These are phyloP conservation scores for Chrysanthemum seticuspe DNA, from an alignment of 129 eudicot genomes.

Conservation along the genomic window DNA sequence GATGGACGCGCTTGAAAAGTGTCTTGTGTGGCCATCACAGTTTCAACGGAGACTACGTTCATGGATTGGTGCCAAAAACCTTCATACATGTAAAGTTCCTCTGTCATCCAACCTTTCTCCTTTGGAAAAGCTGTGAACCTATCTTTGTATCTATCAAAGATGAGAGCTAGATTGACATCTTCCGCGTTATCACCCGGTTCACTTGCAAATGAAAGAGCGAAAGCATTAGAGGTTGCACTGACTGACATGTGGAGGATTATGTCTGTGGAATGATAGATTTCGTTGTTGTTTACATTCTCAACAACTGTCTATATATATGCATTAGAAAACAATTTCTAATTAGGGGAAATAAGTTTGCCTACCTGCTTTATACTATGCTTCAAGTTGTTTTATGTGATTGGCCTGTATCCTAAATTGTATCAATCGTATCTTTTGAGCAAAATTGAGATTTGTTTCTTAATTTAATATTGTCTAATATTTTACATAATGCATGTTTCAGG, in stretches of 20 bases:
- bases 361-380: too few species aligned
- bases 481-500: too few species aligned
- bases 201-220: background rate
- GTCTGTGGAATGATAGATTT: background rate
- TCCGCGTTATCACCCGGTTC: background rate
- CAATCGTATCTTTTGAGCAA: too few species aligned
- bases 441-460: too few species aligned
- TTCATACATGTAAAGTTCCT: slow-evolving; percentile 29
- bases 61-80: slow-evolving; percentile 38
- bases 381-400: too few species aligned
- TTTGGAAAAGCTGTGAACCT: background rate
- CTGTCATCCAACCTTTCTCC: slow-evolving; percentile 32
- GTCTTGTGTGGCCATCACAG: slow-evolving; percentile 25
- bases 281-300: background rate
- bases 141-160: slow-evolving; percentile 6
- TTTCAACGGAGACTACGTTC: slow-evolving; percentile 16
- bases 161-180: background rate
- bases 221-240: background rate
- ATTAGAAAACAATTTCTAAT: too few species aligned
- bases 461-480: too few species aligned
- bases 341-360: too few species aligned
- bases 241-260: slow-evolving; percentile 3
- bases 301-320: too few species aligned
- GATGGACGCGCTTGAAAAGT: slow-evolving; percentile 3
- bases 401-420: too few species aligned